Base-by-base conservation (phyloP, 2,329 filamentous ascomycete genomes). In the Talaromyces piceae region DNA sequence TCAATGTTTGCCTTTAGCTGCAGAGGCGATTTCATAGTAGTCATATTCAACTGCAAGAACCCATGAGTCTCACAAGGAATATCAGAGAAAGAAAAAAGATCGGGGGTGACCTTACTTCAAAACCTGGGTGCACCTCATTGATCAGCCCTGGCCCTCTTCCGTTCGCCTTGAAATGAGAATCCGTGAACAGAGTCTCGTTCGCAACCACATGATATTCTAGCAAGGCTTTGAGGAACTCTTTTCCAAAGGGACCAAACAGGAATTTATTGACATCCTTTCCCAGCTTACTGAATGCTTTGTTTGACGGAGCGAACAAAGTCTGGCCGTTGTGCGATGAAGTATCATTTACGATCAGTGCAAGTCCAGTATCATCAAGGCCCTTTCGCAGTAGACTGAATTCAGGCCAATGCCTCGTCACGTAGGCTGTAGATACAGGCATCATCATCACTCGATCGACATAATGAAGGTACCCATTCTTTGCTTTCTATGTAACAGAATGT, bases 221-320 rank as follows among this genome's bases (percentile, higher is more conserved):
- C 43, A 95, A 73, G 0, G 88, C 88, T 57, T 80, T 82, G 16
- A 96, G 78, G 64, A 88, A 95, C 66, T 84, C 84, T 56, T 78
- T 74, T 1, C 91, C 91, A 48, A 77, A 79, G 25, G 80, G 74
- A 53, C 85, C 87, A 77, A 96, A 96, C 3, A 96, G 76, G 77
- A 95, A 96, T 20, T 83, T 87, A 63, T 91, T 94, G 60, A 85
- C 80, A 50, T 67, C 75, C 1, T 80, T 77, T 0, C 89, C 88
- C 1, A 96, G 82, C 57, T 80, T 80, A 60, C 78, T 64, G 73
- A 91, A 95, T n/a, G 90, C 91, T 4, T 70, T 72, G 76, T 96
- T 95, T 43, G 79, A 81, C 0, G 91, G 90, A 0, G 86, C 87
- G 61, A 95, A 94, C 54, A 93, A 65, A 2, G 90, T 95, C 33